These are phyloP conservation scores for Ceriops decandra DNA, from an alignment of 345 rosid genomes.

Conservation along the genomic window DNA sequence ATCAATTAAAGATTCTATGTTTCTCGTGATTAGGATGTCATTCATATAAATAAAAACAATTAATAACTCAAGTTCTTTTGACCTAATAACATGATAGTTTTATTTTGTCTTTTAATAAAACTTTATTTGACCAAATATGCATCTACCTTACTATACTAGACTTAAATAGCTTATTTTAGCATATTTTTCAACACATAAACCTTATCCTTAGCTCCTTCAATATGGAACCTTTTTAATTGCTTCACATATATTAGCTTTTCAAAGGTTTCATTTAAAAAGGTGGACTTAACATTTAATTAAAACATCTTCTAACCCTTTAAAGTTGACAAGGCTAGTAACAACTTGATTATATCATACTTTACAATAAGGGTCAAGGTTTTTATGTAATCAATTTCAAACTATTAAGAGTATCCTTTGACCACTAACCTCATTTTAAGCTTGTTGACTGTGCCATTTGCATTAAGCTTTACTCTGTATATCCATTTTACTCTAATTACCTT, in stretches of 20 bases:
- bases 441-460: not conserved
- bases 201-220: no score
- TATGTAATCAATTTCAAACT: no score
- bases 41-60: not conserved
- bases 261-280: not conserved
- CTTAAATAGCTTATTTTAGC: no score
- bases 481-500: slow-evolving; percentile 2
- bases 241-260: no score
- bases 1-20: not conserved
- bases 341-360: not conserved
- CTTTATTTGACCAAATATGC: not conserved
- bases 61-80: not conserved
- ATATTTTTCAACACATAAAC: no score
- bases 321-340: not conserved
- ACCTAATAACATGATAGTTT: not conserved
- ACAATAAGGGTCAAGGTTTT: no score
- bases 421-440: not conserved
- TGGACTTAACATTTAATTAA: not conserved
- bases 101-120: not conserved
- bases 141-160: no score
- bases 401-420: no score
- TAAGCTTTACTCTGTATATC: not conserved
- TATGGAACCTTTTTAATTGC: no score
- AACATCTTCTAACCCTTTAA: not conserved
- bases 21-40: not conserved